Conservation (phyloP, 371 early-diverging fungal species). For the Lichtheimia ornata region DNA sequence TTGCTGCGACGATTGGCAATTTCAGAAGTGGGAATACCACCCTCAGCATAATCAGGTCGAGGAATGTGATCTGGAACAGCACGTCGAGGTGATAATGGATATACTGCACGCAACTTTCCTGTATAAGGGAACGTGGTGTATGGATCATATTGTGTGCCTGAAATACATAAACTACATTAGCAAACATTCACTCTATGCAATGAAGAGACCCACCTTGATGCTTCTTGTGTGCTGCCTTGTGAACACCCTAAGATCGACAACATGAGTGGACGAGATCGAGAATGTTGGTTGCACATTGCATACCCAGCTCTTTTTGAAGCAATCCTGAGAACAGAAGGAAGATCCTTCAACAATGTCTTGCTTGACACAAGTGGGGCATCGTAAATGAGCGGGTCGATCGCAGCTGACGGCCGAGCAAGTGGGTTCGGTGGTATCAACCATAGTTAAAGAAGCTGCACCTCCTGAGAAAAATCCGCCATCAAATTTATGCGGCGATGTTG, state of each 20-base stretch:
- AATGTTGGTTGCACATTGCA: neutral
- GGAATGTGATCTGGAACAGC: conserved; percentile 74
- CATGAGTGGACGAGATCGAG: neutral
- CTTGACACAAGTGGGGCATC: conserved; percentile 91
- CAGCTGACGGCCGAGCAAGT: conserved; percentile 50
- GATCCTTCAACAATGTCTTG: conserved; percentile 60
- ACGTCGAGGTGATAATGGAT: conserved; percentile 82
- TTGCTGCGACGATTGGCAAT: conserved; percentile 55
- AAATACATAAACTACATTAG: neutral
- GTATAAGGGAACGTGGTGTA: conserved; percentile 80
- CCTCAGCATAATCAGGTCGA: conserved; percentile 84
- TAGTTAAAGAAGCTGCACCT: neutral
- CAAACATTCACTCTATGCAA: conserved; percentile 6
- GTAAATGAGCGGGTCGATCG: conserved; percentile 73
- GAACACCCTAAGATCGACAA: conserved; percentile 44
- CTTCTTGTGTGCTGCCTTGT: conserved; percentile 38
- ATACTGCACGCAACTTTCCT: conserved; percentile 81
- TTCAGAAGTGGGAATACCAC: conserved; percentile 74
- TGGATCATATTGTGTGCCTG: conserved; percentile 69
- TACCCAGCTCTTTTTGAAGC: conserved; percentile 88
- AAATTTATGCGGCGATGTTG: too few species aligned
- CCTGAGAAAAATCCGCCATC: too few species aligned
- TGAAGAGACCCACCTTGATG: conserved; percentile 25
- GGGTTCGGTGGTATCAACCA: neutral
- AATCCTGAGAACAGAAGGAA: conserved; percentile 87